Evolutionary conservation across 208 protist genomes (phyloP).

Genomic region (Vickermania spadyakhi): DNA sequence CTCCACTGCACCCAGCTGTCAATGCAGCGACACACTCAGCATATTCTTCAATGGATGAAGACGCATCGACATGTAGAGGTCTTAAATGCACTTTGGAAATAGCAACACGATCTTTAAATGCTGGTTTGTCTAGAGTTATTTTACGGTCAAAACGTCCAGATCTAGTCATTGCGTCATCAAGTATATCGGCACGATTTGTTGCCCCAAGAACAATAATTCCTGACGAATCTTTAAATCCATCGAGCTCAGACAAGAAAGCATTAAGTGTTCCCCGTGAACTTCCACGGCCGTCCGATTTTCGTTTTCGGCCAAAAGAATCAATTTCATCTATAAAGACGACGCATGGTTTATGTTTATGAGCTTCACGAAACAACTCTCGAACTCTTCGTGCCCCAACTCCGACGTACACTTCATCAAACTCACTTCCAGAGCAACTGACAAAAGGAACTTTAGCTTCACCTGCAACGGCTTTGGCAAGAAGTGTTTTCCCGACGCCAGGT

Average conservation of each 20-base stretch:
- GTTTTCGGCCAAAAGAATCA: constrained; percentile 90
- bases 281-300: constrained; percentile 49
- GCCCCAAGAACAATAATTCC: constrained; percentile 96
- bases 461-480: constrained; percentile 79
- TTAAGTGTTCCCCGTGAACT: constrained; percentile 92
- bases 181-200: constrained; percentile 96
- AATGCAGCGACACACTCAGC: constrained; percentile 59
- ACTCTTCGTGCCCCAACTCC: constrained; percentile 93
- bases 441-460: constrained; percentile 93
- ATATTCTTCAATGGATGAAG: constrained; percentile 18
- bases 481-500: constrained; percentile 95
- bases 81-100: constrained; percentile 93
- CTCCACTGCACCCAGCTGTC: constrained; percentile 94
- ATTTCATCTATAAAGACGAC: constrained; percentile 99
- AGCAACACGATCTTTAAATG: constrained; percentile 90
- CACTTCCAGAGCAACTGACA: constrained; percentile 89
- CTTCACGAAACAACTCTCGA: constrained; percentile 89
- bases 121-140: constrained; percentile 90
- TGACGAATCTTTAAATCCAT: constrained; percentile 92
- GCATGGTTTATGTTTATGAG: constrained; percentile 91
- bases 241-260: constrained; percentile 97
- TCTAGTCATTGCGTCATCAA: constrained; percentile 95
- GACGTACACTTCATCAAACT: constrained; percentile 97
- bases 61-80: constrained; percentile 67
- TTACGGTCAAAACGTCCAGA: constrained; percentile 93